Evolutionary conservation across 352 stramenopile species (phyloP).

Genomic region (Phytopythium litorale): DNA sequence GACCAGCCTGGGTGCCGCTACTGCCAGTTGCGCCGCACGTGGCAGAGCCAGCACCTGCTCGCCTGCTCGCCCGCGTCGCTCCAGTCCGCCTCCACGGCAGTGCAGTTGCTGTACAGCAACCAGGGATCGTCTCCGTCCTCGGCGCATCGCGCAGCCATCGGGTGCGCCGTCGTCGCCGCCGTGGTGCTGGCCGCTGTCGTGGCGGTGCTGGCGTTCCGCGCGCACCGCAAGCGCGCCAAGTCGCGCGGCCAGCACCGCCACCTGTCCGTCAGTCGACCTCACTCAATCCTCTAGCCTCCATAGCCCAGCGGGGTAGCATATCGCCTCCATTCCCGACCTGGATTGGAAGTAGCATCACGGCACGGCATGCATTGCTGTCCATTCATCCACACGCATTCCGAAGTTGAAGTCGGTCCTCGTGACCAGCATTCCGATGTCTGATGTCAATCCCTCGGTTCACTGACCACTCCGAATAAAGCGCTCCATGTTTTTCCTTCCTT

Average conservation of each 20-base stretch:
- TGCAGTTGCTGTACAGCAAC: not conserved
- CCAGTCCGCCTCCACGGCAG: not conserved
- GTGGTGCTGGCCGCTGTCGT: conserved; percentile 2
- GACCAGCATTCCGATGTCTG: too few species aligned
- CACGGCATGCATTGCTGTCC: not conserved
- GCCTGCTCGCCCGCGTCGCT: not conserved
- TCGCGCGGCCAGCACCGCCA: not conserved
- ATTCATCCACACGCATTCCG: too few species aligned
- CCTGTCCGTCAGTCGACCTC: not conserved
- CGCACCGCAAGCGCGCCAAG: conserved; percentile 6
- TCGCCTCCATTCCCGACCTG: too few species aligned
- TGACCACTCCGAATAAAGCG: not conserved
- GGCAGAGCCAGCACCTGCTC: conserved; percentile 7
- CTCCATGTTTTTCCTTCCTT: not conserved
- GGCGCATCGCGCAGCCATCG: not conserved
- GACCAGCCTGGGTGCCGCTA: conserved; percentile 8
- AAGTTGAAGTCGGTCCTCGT: too few species aligned
- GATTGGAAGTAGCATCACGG: too few species aligned
- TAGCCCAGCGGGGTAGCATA: too few species aligned
- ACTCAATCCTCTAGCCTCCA: conserved; percentile 5
- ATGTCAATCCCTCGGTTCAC: not conserved
- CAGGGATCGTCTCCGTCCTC: not conserved
- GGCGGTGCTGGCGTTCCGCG: not conserved
- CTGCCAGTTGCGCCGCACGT: conserved; percentile 6
- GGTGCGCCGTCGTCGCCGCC: conserved; percentile 1